Evolutionary conservation across 2,329 filamentous ascomycete species (phyloP).

Genomic region (Didymella keratinophila): DNA sequence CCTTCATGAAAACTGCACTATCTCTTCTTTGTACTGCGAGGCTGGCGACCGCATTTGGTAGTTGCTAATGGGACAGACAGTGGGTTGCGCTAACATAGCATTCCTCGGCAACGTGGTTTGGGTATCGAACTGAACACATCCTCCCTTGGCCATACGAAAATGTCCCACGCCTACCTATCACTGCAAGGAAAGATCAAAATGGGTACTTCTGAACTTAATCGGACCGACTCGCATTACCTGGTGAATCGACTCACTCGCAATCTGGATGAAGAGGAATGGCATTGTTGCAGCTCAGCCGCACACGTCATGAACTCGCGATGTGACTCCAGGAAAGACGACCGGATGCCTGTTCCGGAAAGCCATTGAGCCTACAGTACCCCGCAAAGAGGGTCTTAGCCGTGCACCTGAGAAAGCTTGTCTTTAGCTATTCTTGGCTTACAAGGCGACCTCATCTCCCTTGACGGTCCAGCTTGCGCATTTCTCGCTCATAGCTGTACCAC

Average conservation of each 20-base stretch:
- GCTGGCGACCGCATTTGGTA: slow-evolving; percentile 9
- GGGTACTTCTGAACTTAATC: not conserved
- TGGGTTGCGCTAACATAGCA: slow-evolving; percentile 12
- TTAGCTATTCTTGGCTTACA: slow-evolving; percentile 14
- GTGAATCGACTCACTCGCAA: not conserved
- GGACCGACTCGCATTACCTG: slow-evolving; percentile 2
- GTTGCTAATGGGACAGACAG: not conserved
- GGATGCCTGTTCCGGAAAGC: not conserved
- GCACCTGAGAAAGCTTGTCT: slow-evolving; percentile 10
- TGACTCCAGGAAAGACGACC: not conserved
- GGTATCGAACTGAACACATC: not conserved
- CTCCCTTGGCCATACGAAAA: slow-evolving; percentile 12
- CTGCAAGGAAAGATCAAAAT: slow-evolving; percentile 7
- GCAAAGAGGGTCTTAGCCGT: not conserved
- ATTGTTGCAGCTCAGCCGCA: not conserved
- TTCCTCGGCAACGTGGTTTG: slow-evolving; percentile 15
- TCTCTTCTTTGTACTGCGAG: slow-evolving; percentile 13
- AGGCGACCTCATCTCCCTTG: slow-evolving; percentile 11
- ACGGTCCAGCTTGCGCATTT: slow-evolving; percentile 10
- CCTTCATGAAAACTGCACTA: not conserved
- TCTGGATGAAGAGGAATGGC: not conserved
- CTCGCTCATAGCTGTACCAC: slow-evolving; percentile 11
- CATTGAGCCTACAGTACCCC: slow-evolving; percentile 14
- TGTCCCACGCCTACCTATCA: not conserved
- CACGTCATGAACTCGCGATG: not conserved